phyloP scores from a whole-genome alignment of 192 early-diverging fungal genomes.

The Umbelopsis sp. region DNA sequence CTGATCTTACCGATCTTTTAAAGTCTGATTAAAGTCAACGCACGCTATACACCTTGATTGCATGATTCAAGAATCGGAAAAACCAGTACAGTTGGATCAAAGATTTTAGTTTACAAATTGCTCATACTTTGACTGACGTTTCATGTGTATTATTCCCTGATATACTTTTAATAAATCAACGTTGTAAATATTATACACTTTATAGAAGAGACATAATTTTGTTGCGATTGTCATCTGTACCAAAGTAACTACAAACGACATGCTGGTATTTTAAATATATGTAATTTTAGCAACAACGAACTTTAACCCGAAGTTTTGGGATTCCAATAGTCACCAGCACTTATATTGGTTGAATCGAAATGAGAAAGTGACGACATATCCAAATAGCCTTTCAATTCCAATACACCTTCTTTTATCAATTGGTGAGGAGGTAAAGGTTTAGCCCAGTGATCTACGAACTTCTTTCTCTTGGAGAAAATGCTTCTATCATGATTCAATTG shows the following conservation, averaged over 20 bases:
- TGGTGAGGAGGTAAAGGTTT: constrained; percentile 6
- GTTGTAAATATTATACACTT: too few relatives aligned
- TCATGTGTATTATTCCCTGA: too few relatives aligned
- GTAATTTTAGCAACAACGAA: not conserved
- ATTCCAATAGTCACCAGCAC: not conserved
- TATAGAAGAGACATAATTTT: too few relatives aligned
- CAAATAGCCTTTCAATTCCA: not conserved
- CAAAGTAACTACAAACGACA: too few relatives aligned
- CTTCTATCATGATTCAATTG: not conserved
- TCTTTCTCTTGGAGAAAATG: not conserved
- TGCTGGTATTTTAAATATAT: too few relatives aligned
- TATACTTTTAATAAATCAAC: too few relatives aligned
- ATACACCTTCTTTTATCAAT: not conserved
- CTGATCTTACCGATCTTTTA: constrained; percentile 49
- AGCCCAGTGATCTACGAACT: constrained; percentile 9
- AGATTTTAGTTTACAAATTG: too few relatives aligned
- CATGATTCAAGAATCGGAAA: too few relatives aligned
- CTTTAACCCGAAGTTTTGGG: not conserved
- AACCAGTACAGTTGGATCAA: too few relatives aligned
- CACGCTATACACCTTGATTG: too few relatives aligned
- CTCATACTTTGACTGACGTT: too few relatives aligned
- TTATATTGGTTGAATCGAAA: not conserved
- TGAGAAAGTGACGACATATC: not conserved
- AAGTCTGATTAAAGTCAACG: not conserved
- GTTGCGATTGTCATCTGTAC: too few relatives aligned